phyloP scores from a whole-genome alignment of 371 early-diverging fungal species.

The Syncephalastrum racemosum region DNA sequence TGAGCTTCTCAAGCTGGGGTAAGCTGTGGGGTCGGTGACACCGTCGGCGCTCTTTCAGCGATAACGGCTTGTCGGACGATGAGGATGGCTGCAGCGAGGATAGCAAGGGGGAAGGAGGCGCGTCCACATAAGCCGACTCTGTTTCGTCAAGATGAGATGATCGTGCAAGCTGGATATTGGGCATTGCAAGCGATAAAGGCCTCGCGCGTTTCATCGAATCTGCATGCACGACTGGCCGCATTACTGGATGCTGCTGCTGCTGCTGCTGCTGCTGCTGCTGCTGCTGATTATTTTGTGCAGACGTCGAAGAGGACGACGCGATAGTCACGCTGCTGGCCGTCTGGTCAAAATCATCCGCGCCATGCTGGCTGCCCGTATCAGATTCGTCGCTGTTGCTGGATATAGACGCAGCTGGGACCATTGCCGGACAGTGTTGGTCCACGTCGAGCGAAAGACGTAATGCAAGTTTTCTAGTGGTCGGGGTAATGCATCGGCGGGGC shows the following conservation, averaged over 20 bases:
- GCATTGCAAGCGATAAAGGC: too few species aligned
- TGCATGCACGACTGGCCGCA: background rate
- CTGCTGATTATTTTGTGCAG: background rate
- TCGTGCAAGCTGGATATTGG: too few species aligned
- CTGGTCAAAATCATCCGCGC: conserved; percentile 5
- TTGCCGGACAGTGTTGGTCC: conserved; percentile 20
- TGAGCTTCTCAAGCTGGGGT: too few species aligned
- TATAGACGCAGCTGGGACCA: background rate
- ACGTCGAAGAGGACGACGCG: too few species aligned
- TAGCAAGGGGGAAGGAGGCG: conserved; percentile 3
- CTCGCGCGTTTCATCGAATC: too few species aligned
- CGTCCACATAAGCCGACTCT: conserved; percentile 1
- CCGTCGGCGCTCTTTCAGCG: too few species aligned
- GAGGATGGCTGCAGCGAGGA: background rate
- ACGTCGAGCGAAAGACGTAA: conserved; percentile 38
- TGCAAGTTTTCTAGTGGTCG: conserved; percentile 14
- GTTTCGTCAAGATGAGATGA: too few species aligned
- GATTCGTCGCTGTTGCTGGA: conserved; percentile 13
- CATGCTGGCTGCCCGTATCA: conserved; percentile 5
- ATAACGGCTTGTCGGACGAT: too few species aligned
- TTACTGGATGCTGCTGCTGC: background rate
- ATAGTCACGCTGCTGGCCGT: conserved; percentile 1
- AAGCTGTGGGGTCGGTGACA: too few species aligned
- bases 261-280: background rate
- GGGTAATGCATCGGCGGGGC: background rate